These are phyloP conservation scores for Chlamydomonas sphaeroides DNA, from an alignment of 139 green algal species.

Conservation along the genomic window DNA sequence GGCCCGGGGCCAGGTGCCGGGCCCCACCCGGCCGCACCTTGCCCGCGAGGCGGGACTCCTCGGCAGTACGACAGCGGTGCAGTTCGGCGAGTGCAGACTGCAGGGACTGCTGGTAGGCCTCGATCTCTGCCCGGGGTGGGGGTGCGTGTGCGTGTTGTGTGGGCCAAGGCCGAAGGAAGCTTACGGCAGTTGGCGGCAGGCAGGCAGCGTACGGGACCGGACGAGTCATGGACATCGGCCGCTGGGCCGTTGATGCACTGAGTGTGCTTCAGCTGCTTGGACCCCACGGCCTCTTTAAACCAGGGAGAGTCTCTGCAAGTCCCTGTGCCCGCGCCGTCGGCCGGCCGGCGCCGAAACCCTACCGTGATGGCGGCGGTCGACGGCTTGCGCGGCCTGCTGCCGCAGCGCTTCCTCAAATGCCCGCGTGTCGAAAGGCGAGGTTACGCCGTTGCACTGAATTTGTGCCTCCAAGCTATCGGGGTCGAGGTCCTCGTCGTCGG, in stretches of 20 bases:
- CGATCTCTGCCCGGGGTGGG: background rate
- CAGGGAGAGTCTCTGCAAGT: no score
- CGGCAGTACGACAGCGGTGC: background rate
- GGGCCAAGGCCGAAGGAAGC: no score
- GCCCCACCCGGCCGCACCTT: no score
- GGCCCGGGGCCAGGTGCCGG: no score
- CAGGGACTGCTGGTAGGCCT: constrained; percentile 12
- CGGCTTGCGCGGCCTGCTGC: background rate
- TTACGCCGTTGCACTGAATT: background rate
- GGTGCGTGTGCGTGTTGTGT: background rate
- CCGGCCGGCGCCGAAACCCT: no score
- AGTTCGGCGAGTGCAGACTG: constrained; percentile 1
- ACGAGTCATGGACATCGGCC: no score
- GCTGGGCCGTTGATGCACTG: no score
- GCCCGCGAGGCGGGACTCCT: constrained; percentile 9
- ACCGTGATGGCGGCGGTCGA: constrained; percentile 12
- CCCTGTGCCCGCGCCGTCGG: background rate
- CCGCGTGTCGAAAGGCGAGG: constrained; percentile 1
- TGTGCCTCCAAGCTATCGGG: constrained; percentile 5
- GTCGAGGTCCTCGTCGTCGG: background rate
- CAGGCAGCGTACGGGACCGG: no score
- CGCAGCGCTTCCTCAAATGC: constrained; percentile 6
- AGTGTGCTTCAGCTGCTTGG: background rate
- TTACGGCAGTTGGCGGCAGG: no score
- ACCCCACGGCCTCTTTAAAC: background rate